These are phyloP conservation scores for Pestalotiopsis sp. DNA, from an alignment of 2,329 filamentous ascomycete genomes.

Conservation along the genomic window DNA sequence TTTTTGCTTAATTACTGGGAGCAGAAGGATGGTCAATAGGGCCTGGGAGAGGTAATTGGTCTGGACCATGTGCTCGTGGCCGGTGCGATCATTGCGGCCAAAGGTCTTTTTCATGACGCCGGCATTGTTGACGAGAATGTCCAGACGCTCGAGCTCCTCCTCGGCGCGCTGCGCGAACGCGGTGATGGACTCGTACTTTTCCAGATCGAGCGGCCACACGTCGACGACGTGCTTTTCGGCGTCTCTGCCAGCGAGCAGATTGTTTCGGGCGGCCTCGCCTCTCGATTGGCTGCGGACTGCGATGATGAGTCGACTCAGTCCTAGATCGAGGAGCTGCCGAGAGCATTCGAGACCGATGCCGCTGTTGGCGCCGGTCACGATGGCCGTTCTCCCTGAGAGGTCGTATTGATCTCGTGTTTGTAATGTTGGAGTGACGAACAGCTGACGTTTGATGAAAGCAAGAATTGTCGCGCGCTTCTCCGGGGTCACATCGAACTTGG, in stretches of 20 bases:
- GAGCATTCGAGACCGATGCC: slow-evolving; percentile 34
- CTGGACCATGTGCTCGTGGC: slow-evolving; percentile 47
- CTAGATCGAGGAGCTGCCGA: slow-evolving; percentile 29
- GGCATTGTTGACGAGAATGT: slow-evolving; percentile 40
- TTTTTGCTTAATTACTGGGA: slow-evolving; percentile 33
- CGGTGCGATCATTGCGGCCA: slow-evolving; percentile 24
- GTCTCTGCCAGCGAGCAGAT: neutral
- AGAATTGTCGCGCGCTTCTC: neutral
- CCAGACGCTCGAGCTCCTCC: slow-evolving; percentile 33
- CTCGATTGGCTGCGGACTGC: slow-evolving; percentile 31
- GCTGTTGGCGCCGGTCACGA: slow-evolving; percentile 34
- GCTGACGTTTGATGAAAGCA: neutral
- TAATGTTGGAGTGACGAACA: neutral
- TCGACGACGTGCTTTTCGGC: slow-evolving; percentile 24
- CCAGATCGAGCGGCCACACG: slow-evolving; percentile 45
- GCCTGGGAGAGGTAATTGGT: slow-evolving; percentile 53
- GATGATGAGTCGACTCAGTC: slow-evolving; percentile 32
- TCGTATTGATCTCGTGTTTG: neutral
- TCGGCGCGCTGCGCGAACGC: slow-evolving; percentile 36
- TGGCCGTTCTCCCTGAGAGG: slow-evolving; percentile 16
- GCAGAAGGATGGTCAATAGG: slow-evolving; percentile 45
- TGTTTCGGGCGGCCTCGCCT: slow-evolving; percentile 18
- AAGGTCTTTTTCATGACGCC: slow-evolving; percentile 24
- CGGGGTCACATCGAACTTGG: neutral
- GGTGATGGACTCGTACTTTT: slow-evolving; percentile 38